Conservation (phyloP, 495 filamentous ascomycete genomes). For the Talaromyces proteolyticus region DNA sequence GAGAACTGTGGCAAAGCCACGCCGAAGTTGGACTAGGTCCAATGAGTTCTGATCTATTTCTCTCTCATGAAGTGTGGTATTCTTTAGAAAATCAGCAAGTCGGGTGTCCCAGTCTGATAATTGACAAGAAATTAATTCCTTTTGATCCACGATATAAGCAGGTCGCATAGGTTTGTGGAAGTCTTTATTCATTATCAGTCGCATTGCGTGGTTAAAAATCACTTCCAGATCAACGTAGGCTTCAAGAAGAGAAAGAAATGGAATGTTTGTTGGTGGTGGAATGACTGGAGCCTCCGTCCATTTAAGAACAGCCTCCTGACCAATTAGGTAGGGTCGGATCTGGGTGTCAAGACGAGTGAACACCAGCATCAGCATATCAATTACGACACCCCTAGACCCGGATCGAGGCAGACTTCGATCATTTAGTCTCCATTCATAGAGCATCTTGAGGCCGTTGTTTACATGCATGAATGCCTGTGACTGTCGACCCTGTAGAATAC, state of each 20-base stretch:
- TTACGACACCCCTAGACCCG: neutral
- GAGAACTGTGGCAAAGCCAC: neutral
- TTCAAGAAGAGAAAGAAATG: neutral
- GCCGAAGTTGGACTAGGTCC: conserved; percentile 1
- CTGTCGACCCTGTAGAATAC: neutral
- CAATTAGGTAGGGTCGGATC: conserved; percentile 1
- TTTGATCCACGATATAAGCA: neutral
- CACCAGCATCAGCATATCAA: neutral
- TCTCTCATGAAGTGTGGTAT: neutral
- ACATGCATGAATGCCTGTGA: conserved; percentile 6
- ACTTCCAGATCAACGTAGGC: conserved; percentile 2
- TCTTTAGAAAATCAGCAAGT: neutral
- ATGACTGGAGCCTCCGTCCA: conserved; percentile 1
- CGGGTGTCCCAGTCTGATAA: neutral
- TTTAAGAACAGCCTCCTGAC: conserved; percentile 3
- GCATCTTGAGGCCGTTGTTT: conserved; percentile 3
- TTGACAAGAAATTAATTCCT: neutral
- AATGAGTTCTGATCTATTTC: neutral
- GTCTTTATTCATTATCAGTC: neutral
- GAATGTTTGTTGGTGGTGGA: neutral
- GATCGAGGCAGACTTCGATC: neutral
- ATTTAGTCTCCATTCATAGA: conserved; percentile 3
- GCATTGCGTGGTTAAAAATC: conserved; percentile 1
- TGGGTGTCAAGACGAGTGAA: conserved; percentile 2
- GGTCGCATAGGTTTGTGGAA: neutral